phyloP scores from a whole-genome alignment of 331 rosid species.

The Stylosanthes scabra region DNA sequence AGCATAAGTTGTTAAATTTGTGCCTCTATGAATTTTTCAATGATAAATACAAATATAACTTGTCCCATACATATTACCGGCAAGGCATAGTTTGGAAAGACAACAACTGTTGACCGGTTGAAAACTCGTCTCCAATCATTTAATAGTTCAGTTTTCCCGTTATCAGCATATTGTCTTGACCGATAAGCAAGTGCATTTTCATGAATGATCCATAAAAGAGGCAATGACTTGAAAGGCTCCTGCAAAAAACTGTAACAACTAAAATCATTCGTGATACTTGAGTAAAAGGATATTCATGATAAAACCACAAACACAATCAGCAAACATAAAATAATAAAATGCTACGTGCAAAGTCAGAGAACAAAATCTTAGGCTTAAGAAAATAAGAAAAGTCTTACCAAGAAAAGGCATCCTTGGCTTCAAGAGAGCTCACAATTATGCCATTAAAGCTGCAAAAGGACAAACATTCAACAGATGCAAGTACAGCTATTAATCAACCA shows the following conservation, averaged over 20 bases:
- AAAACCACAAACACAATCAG: slow-evolving; percentile 24
- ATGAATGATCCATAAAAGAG: slow-evolving; percentile 86
- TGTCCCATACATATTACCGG: slow-evolving; percentile 71
- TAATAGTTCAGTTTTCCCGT: slow-evolving; percentile 66
- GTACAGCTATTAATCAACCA: slow-evolving; percentile 34
- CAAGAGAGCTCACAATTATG: slow-evolving; percentile 77
- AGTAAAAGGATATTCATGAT: slow-evolving; percentile 24
- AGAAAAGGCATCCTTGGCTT: slow-evolving; percentile 78
- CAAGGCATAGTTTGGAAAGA: slow-evolving; percentile 85
- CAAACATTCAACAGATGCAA: slow-evolving; percentile 34
- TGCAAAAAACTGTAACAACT: slow-evolving; percentile 87
- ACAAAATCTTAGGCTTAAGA: slow-evolving; percentile 16
- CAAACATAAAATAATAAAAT: slow-evolving; percentile 2
- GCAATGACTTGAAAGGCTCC: slow-evolving; percentile 97
- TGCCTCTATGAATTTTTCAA: slow-evolving; percentile 11
- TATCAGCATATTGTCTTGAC: slow-evolving; percentile 58
- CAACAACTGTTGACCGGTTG: slow-evolving; percentile 91
- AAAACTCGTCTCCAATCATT: slow-evolving; percentile 91
- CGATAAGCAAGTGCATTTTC: slow-evolving; percentile 81
- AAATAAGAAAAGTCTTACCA: slow-evolving; percentile 63
- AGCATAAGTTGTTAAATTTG: no score
- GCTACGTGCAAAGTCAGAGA: not conserved
- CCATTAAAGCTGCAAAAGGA: slow-evolving; percentile 82
- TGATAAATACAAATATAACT: slow-evolving; percentile 17
- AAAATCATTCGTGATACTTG: slow-evolving; percentile 60